These are phyloP conservation scores for Penstemon eatonii DNA, from an alignment of 257 asterid species.

Conservation along the genomic window DNA sequence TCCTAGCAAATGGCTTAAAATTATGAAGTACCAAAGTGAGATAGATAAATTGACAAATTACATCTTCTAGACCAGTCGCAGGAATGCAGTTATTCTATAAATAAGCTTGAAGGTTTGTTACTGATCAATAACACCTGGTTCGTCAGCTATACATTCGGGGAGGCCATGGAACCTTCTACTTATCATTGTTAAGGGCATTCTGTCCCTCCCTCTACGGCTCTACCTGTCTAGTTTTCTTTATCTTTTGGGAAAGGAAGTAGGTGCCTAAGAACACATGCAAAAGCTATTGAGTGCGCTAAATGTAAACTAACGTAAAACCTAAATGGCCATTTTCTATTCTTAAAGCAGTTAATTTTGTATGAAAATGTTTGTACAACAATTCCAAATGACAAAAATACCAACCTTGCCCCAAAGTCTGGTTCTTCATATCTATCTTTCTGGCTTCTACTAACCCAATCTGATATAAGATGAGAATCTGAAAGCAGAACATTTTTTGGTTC, in stretches of 20 bases:
- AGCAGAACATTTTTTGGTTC: slow-evolving; percentile 54
- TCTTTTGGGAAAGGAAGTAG: neutral
- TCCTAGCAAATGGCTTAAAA: slow-evolving; percentile 10
- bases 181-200: neutral
- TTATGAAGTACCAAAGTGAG: slow-evolving; percentile 11
- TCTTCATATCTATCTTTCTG: slow-evolving; percentile 51
- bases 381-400: slow-evolving; percentile 32
- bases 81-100: slow-evolving; percentile 6
- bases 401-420: slow-evolving; percentile 96
- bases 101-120: slow-evolving; percentile 23
- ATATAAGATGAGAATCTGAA: slow-evolving; percentile 85
- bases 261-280: neutral
- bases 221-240: neutral
- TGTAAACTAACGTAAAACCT: slow-evolving; percentile 11
- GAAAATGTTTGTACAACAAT: slow-evolving; percentile 2
- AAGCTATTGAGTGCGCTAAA: slow-evolving; percentile 5
- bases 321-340: neutral
- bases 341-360: slow-evolving; percentile 14
- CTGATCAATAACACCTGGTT: slow-evolving; percentile 16
- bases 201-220: neutral
- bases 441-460: slow-evolving; percentile 80
- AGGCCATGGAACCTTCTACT: neutral
- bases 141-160: neutral
- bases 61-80: slow-evolving; percentile 21
- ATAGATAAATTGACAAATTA: slow-evolving; percentile 9